Evolutionary conservation across 306 rosid genomes (phyloP), one percentile per base, ranked within the genome.

Genomic region (Vachellia collinsii): DNA sequence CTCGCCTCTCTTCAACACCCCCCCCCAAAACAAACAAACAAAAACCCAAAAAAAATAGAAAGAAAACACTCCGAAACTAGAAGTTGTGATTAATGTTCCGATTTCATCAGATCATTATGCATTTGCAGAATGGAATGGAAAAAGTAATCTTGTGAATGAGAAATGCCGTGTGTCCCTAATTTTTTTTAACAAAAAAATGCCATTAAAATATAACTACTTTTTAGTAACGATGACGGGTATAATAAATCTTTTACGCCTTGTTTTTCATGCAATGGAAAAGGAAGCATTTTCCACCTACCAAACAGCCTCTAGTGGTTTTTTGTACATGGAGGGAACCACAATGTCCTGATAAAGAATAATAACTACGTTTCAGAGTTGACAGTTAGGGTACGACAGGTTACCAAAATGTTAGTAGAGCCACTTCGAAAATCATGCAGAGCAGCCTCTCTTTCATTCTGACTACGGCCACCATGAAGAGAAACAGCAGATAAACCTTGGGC

Each of bases 381-480:
- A 37, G 23, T 23, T 11, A 71, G 70, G 17, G 50, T 9, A 71
- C 36, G 72, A 63, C 72, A 74, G 43, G 53, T 76, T 89, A 91
- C 97, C 97, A 93, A 87, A 71, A 93, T 93, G 87, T 78, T 88
- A 81, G 97, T 91, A 61, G 93, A 84, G 85, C 94, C 86, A 87
- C 84, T 91, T 76, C 96, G 87, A 75, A 93, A 93, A 77, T 89
- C 89, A 48, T 86, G 90, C 81, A 93, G 74, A 42, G 97, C 97
- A 76, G 94, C 85, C 87, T 93, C 97, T 87, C 97, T 87, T 88
- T 93, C 97, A 73, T 61, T 82, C 74, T 93, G 97, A 83, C 92
- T 87, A 56, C 96, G 97, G 62, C 97, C 97, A 79, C 97, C 97
- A 81, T 93, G 97, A 82, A 93, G 93, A 63, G 97, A 91, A 83